phyloP scores from a whole-genome alignment of 2,329 filamentous ascomycete genomes.

The Cladophialophora chaetospira region DNA sequence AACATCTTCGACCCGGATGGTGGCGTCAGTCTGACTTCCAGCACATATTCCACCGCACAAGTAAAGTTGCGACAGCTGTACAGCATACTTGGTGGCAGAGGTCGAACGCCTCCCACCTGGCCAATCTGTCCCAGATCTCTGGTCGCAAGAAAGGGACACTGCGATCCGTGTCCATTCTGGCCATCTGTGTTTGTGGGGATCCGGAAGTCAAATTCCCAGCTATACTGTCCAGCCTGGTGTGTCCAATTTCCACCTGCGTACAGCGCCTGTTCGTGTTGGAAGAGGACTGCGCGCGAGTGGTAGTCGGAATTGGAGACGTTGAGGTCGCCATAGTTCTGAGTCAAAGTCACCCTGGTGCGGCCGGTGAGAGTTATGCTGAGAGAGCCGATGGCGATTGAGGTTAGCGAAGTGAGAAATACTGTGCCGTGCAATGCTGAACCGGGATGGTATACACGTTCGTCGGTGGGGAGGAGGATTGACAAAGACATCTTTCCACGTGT shows the following conservation, averaged over 20 bases:
- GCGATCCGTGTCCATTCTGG: neutral
- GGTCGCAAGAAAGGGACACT: neutral
- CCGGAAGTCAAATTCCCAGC: neutral
- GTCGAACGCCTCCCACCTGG: neutral
- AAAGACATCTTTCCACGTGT: slow-evolving; percentile 2
- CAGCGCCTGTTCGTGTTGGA: neutral
- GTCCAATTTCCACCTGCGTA: slow-evolving; percentile 4
- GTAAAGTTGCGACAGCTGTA: neutral
- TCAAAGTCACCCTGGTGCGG: neutral
- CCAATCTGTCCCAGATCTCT: neutral
- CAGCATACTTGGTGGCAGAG: slow-evolving; percentile 1
- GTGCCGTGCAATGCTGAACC: neutral
- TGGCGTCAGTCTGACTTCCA: slow-evolving; percentile 3
- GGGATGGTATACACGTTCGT: neutral
- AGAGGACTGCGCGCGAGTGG: slow-evolving; percentile 2
- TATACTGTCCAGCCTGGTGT: slow-evolving; percentile 1
- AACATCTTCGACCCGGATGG: neutral
- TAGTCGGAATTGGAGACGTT: neutral
- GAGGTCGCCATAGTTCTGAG: slow-evolving; percentile 10
- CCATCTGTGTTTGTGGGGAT: neutral
- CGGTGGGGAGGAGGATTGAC: slow-evolving; percentile 1
- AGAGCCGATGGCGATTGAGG: slow-evolving; percentile 2
- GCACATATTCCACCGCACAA: slow-evolving; percentile 7
- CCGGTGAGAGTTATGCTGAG: neutral
- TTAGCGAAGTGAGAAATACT: neutral